phyloP scores from a whole-genome alignment of 352 stramenopile genomes.

The Globisporangium nunn region DNA sequence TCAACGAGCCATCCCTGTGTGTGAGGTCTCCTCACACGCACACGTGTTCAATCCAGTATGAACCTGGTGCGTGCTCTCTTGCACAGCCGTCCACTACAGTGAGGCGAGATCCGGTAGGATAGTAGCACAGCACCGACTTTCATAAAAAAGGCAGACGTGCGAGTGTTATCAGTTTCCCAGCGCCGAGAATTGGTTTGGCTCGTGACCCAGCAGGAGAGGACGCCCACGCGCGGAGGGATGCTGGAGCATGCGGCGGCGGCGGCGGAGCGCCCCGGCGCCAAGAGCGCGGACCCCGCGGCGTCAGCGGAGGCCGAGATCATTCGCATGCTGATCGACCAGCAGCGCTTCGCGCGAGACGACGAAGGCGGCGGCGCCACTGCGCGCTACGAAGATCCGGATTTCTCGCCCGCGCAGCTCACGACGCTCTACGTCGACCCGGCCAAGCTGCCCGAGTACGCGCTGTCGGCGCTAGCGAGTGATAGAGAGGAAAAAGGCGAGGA shows the following conservation, averaged over 20 bases:
- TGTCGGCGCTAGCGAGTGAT: slow-evolving; percentile 10
- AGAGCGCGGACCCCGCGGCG: not conserved
- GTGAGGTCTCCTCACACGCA: too few species aligned
- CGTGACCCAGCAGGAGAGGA: too few species aligned
- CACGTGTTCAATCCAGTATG: too few species aligned
- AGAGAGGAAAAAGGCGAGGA: not conserved
- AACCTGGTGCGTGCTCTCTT: too few species aligned
- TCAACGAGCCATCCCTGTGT: too few species aligned
- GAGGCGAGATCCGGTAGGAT: too few species aligned
- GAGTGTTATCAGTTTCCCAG: too few species aligned
- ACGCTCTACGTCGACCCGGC: slow-evolving; percentile 51
- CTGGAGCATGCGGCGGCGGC: not conserved
- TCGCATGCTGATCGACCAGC: slow-evolving; percentile 22
- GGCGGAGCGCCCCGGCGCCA: not conserved
- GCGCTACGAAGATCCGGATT: slow-evolving; percentile 58
- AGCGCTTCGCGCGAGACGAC: slow-evolving; percentile 4
- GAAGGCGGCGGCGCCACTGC: not conserved
- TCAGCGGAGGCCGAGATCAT: slow-evolving; percentile 41
- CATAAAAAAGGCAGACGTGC: too few species aligned
- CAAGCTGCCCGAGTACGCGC: slow-evolving; percentile 58
- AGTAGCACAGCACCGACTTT: too few species aligned
- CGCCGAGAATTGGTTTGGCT: too few species aligned
- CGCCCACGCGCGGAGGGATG: not conserved
- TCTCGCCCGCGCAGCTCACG: slow-evolving; percentile 28
- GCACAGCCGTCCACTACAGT: too few species aligned